Evolutionary conservation across 805 yeast species (phyloP).

Genomic region (Ogataea saltuana): DNA sequence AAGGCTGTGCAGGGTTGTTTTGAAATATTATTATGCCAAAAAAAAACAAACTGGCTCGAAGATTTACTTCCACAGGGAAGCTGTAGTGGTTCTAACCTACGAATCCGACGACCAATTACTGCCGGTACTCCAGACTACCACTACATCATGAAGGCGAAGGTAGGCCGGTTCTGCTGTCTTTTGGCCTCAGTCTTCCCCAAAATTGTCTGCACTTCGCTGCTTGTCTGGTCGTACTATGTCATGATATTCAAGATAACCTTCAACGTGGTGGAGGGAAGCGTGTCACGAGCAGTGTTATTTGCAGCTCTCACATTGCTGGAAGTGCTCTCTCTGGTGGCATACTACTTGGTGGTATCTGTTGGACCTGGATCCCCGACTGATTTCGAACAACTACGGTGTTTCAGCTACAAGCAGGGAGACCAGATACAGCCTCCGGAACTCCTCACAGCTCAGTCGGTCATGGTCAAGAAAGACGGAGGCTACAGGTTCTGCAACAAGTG

Average conservation of each 20-base stretch:
- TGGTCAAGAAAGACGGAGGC: slow-evolving; percentile 58
- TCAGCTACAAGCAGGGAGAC: slow-evolving; percentile 22
- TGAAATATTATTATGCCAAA: neutral
- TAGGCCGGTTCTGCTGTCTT: slow-evolving; percentile 34
- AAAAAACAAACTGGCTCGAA: neutral
- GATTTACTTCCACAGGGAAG: no score
- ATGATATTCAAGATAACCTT: slow-evolving; percentile 34
- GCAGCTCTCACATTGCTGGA: slow-evolving; percentile 35
- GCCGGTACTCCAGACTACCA: neutral
- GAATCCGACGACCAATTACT: no score
- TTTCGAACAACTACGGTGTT: slow-evolving; percentile 42
- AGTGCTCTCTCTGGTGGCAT: slow-evolving; percentile 46
- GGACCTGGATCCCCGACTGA: slow-evolving; percentile 73
- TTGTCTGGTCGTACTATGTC: slow-evolving; percentile 51
- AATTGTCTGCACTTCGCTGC: slow-evolving; percentile 41
- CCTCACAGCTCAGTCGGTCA: slow-evolving; percentile 42
- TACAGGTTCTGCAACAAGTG: slow-evolving; percentile 59
- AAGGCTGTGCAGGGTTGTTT: neutral
- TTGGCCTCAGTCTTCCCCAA: slow-evolving; percentile 51
- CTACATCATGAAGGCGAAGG: neutral
- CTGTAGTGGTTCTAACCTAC: no score
- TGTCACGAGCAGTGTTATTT: slow-evolving; percentile 22
- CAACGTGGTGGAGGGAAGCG: slow-evolving; percentile 19
- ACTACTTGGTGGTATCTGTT: slow-evolving; percentile 48
- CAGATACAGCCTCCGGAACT: slow-evolving; percentile 42